Base-by-base conservation (phyloP, 352 stramenopile species). In the Phytophthora pistaciae region DNA sequence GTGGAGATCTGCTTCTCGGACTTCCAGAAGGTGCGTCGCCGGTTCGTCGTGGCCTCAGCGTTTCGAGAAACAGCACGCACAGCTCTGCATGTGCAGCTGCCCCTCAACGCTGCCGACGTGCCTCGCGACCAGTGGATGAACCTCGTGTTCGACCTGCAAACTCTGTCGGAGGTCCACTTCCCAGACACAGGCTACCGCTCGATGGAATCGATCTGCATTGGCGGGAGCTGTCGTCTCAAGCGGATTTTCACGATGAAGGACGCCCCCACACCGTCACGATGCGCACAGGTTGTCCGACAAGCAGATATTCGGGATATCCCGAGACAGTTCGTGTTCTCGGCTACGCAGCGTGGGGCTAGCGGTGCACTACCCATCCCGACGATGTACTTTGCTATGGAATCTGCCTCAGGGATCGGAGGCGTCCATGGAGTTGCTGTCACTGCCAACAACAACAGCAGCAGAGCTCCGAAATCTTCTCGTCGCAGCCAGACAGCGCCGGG, bases 161-260 rank as follows among this genome's bases (percentile, higher is more conserved):
- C 73, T 13, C 67, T 96, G 13, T 88, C 85, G 0, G 85, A 92
- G 53, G 59, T 66, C 9, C 84, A 82, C 62, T 95, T 95, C 44
- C 46, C 72, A 11, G 75, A 77, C 5, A 78, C 75, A 5, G 82
- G 77, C 14, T 93, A 86, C 61, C 85, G 90, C 9, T 91, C 84
- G 6, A 89, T 95, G 74, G 91, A 97, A 56, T 91, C 84, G 6
- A 75, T 97, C 53, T 87, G 77, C 44, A 80, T 96, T 52, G 84
- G 79, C 23, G 89, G 89, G 2, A 91, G 77, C 42, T 97, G 87
- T 56, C 78, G 84, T 9, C 74, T 96, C 18, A 93, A 94, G 66
- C 84, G 87, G 5, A 77, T 97, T 40, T 97, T 97, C 65, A 96
- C 89, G 5, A 93, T 94, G 80, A 97, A 96, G 49, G 87, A 97